Conservation (phyloP, 2,329 filamentous ascomycete species). For the Blumeria hordei region DNA sequence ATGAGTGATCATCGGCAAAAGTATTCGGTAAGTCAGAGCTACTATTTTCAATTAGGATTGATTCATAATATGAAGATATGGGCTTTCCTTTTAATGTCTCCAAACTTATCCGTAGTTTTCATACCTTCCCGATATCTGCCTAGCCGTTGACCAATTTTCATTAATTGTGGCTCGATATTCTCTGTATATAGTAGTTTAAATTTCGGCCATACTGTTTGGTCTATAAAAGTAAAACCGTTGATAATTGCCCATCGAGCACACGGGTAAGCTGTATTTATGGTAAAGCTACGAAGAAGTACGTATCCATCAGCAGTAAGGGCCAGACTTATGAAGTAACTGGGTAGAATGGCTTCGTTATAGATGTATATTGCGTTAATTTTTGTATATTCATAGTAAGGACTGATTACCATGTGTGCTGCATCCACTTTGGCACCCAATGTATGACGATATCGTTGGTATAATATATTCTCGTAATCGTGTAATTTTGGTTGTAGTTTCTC, state of each 20-base stretch:
- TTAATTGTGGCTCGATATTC: slow-evolving; percentile 85
- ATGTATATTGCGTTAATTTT: slow-evolving; percentile 38
- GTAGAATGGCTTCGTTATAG: slow-evolving; percentile 49
- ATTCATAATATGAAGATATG: too few relatives aligned
- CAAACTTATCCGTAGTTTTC: slow-evolving; percentile 32
- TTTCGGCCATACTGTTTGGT: slow-evolving; percentile 59
- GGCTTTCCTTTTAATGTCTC: slow-evolving; percentile 24
- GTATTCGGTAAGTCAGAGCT: too few relatives aligned
- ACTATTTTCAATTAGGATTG: not conserved
- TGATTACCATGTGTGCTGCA: slow-evolving; percentile 28
- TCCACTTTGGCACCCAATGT: slow-evolving; percentile 51
- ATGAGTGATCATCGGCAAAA: not conserved
- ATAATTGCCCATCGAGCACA: slow-evolving; percentile 47
- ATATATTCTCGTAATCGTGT: slow-evolving; percentile 33
- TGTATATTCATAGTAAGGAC: slow-evolving; percentile 50
- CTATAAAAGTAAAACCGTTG: slow-evolving; percentile 43
- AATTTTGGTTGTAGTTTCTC: slow-evolving; percentile 54
- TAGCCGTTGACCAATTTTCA: slow-evolving; percentile 74
- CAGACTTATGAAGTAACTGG: slow-evolving; percentile 46
- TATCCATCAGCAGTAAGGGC: slow-evolving; percentile 55
- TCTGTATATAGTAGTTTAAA: slow-evolving; percentile 60
- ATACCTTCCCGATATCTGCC: slow-evolving; percentile 45
- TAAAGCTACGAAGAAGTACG: slow-evolving; percentile 36
- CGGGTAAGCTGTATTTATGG: slow-evolving; percentile 46
- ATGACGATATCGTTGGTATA: slow-evolving; percentile 41